Evolutionary conservation across 768 basidiomycete species (phyloP), one percentile per base, ranked within the genome.

Genomic region (Termitomyces eurrhizus): DNA sequence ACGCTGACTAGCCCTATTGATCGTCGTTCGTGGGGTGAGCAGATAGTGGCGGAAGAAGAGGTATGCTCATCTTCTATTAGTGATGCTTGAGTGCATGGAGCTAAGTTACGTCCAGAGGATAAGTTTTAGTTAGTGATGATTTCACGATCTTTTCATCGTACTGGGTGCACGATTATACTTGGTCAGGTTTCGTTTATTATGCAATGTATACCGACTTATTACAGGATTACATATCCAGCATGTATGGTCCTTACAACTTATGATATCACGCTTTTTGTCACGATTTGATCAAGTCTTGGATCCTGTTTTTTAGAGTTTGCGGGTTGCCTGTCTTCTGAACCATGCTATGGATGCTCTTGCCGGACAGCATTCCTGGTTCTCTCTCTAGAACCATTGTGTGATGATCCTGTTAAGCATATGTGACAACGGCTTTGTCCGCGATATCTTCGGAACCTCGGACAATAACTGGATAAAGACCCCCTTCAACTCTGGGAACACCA

Each of bases 1-100:
- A 14, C 14, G 16, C 41, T 65, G 59, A 57, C 24, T 0, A 57
- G 61, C 0, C 59, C 64, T 21, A 36, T 65, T 13, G 33, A 46
- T 18, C 52, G 33, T 35, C 56, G 52, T 14, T 65, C 61, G 35
- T 65, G 64, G 64, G 57, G 56, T 9, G 64, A 62, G 26, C 46
- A 42, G 42, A 55, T 65, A 16, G 52, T 44, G 13, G 48, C 35
- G 16, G 52, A 55, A 46, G 60, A 52, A 51, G 45, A 41, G 58
- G 48, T 59, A 39, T 24, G 39, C 12, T 32, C 32, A n/a, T 24
- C 12, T 36, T 18, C 12, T 32, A 39, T 37, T n/a, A 26, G 32
- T 41, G 13, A n/a, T 13, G 36, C n/a, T 29, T 39, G 21, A 53
- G 26, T 39, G 16, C 41, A 32, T 42, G 39, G 32, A 4, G 44